Base-by-base conservation (phyloP, 352 stramenopile species). In the Globisporangium nagaii region DNA sequence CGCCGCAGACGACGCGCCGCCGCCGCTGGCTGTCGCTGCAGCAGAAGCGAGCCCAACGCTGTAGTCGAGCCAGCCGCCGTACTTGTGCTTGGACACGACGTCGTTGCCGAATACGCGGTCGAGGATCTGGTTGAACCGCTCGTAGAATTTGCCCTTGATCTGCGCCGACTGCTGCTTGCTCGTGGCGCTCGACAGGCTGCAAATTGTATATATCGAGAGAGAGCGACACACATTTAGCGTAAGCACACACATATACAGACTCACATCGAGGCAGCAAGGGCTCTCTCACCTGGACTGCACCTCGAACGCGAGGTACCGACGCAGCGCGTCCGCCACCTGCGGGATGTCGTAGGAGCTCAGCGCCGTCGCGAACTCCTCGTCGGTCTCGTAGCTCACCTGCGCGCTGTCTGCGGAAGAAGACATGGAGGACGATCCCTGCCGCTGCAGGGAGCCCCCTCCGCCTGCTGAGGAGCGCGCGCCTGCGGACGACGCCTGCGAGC, bases 81-180 rank as follows among this genome's bases (percentile, higher is more conserved):
- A 82, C 60, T 90, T 89, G 56, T 86, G 76, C 70, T 79, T 90
- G 55, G 83, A 93, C 12, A 79, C 57, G 0, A 83, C 60, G 63
- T 93, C 80, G 34, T 72, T 76, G 36, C 83, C 83, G 53, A 90
- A 90, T 3, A 93, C 45, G 31, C 83, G 80, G 64, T 93, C 83
- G 30, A 93, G 55, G 20, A 93, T 74, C 66, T 90, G 83, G 67
- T 91, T 90, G 53, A 93, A 90, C 27, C 83, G 83, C 59, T 91
- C 83, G 65, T 93, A 93, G 56, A 93, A 90, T 51, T 88, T 79
- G 52, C 83, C 77, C 32, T 85, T 83, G 30, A 86, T 66, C 60
- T 91, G 83, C 17, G 73, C 76, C n/a, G 79, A 86, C 57, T 89
- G 78, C 25, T 79, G 80, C 68, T 92, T 90, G 63, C 63, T 83